Base-by-base conservation (phyloP, 345 rosid genomes). In the Mallotus nudiflorus region DNA sequence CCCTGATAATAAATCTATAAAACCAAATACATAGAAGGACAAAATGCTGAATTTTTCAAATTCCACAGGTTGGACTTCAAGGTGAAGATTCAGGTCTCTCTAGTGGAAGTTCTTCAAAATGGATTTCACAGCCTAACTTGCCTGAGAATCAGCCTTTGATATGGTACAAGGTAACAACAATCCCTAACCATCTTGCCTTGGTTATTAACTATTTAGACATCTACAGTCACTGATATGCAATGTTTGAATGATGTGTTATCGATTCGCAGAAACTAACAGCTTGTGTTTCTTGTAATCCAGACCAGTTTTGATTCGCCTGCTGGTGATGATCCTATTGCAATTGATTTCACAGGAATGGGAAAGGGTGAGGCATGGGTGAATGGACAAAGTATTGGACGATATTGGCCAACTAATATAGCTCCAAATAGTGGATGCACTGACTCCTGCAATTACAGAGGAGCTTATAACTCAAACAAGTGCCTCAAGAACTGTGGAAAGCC, bases 321-420 rank as follows among this genome's bases (percentile, higher is more conserved):
- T 46, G 96, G 96, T 2, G 77, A 76, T 44, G 85, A 81, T 53
- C 93, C 98, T 2, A 75, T 91, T 28, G 97, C 97, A 19, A 66
- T 94, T 62, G 97, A 94, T 85, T 91, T 91, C 82, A 84, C 88
- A 0, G 97, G 96, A 44, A 80, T 89, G 93, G 96, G 93, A 27
- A 94, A 94, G 78, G 98, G 98, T 16, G 89, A 86, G 78, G 98
- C 97, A 14, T 94, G 98, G 98, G 91, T 94, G 66, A 94, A 94
- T 29, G 97, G 97, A 72, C 93, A 90, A 78, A 91, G 98, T 78
- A 91, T 91, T 65, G 98, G 98, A 50, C 84, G 97, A 40, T 94
- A 88, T 78, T 94, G 98, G 98, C 97, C 97, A 35, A 85, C 88
- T 6, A 77, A 80, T 71, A 42, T 82, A 0, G 66, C 97, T 35